Base-by-base conservation (phyloP, 352 stramenopile genomes). In the Phytophthora fragariae region DNA sequence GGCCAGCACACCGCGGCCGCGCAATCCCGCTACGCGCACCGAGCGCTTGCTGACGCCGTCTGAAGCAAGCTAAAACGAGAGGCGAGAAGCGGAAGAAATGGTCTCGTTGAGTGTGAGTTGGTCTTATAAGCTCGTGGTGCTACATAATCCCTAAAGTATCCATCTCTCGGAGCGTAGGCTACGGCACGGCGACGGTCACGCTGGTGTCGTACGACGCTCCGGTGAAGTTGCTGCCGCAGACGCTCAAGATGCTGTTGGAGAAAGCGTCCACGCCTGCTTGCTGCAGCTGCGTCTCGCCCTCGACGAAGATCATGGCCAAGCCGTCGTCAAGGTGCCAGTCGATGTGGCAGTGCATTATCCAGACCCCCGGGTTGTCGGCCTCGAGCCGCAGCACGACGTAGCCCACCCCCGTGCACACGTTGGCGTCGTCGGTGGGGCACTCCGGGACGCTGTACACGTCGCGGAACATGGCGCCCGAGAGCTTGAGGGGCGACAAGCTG, bases 321-420 rank as follows among this genome's bases (percentile, higher is more conserved):
- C 77, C 77, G 5, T 14, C 50, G 7, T 58, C 58, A 33, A 77
- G 52, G 67, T 65, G 65, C 74, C 66, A 77, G 39, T 84, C 74
- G 35, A 84, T 73, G 54, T 84, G 77, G 64, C 77, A 83, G 52
- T 81, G 70, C 49, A 81, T 56, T 55, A 80, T 78, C 70, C 74
- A 81, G 3, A 75, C 75, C 3, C 71, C 73, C 19, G 70, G 70
- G 24, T 83, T 81, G 67, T 80, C 69, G 8, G 74, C 56, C 17
- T 73, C 12, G 14, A 81, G 44, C 4, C 76, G 69, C 2, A 83
- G 57, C 27, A 81, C 62, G 3, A 77, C 62, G 47, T 73, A 77
- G 5, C 70, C 64, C 2, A 77, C 57, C 12, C 52, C 52, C 4
- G 46, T 59, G 37, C 74, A 84, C 12, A 35, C 58, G 39, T 24